These are phyloP conservation scores for Aspergillus fijiensis DNA, from an alignment of 2,329 filamentous ascomycete genomes.

Conservation along the genomic window DNA sequence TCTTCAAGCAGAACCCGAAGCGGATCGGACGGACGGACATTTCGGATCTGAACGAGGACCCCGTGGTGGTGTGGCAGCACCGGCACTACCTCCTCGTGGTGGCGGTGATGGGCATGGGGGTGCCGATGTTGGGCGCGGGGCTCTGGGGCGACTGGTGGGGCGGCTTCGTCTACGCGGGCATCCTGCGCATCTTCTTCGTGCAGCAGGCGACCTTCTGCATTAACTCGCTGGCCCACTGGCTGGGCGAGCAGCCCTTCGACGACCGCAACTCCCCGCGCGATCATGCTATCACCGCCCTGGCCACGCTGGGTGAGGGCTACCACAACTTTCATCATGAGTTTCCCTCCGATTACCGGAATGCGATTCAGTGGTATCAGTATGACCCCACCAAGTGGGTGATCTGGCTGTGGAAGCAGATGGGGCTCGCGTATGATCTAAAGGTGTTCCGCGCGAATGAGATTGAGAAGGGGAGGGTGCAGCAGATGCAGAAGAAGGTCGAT, in stretches of 20 bases:
- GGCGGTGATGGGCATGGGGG: conserved; percentile 10
- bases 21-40: conserved; percentile 12
- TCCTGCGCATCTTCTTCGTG: conserved; percentile 73
- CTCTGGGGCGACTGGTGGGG: conserved; percentile 18
- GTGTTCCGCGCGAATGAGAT: conserved; percentile 16
- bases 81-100: conserved; percentile 12
- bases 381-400: conserved; percentile 21
- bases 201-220: conserved; percentile 81
- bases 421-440: conserved; percentile 16
- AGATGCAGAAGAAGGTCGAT: conserved; percentile 15
- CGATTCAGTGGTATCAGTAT: conserved; percentile 18
- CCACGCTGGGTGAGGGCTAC: conserved; percentile 18
- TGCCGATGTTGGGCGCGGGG: conserved; percentile 13
- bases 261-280: conserved; percentile 17
- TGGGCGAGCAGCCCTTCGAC: conserved; percentile 19
- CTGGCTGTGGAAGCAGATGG: conserved; percentile 13
- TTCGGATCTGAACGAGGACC: conserved; percentile 16
- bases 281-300: conserved; percentile 13
- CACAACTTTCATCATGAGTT: conserved; percentile 24
- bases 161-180: conserved; percentile 55
- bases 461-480: conserved; percentile 17
- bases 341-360: conserved; percentile 19
- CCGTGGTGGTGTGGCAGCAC: conserved; percentile 19
- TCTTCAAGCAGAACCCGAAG: conserved; percentile 17
- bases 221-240: conserved; percentile 69